A percentile compares a stretch with the other conserved stretches of the same genome.
These are phyloP conservation scores for Aquanectria penicillioides DNA, from an alignment of 2,329 filamentous ascomycete genomes.

Conservation along the genomic window DNA sequence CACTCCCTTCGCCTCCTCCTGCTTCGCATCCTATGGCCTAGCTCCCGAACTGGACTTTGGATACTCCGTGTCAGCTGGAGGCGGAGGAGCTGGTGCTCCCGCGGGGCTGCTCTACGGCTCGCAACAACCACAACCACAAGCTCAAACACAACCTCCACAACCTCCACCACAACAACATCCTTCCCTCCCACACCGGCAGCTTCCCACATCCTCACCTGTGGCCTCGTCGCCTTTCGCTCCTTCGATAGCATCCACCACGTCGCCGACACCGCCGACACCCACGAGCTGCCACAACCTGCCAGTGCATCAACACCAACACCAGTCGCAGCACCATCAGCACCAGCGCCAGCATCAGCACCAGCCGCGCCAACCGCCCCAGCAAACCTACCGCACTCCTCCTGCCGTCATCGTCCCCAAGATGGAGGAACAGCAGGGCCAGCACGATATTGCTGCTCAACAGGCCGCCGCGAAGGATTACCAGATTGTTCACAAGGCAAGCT, in stretches of 20 bases:
- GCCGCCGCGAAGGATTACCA: conserved; percentile 68
- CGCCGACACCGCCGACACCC: conserved; percentile 28
- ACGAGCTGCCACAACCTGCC: conserved; percentile 9
- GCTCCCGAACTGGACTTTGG: conserved; percentile 42
- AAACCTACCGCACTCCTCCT: conserved; percentile 21
- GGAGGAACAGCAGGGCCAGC: conserved; percentile 47
- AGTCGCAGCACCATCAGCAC: conserved; percentile 26
- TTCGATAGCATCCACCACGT: conserved; percentile 29
- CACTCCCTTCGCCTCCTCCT: conserved; percentile 58
- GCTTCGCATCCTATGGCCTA: conserved; percentile 54
- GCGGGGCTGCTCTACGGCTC: conserved; percentile 28
- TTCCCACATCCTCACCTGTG: conserved; percentile 26
- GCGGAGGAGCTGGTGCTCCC: conserved; percentile 33
- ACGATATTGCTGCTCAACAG: conserved; percentile 67
- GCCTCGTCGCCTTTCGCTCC: conserved; percentile 30
- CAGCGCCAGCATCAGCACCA: conserved; percentile 31
- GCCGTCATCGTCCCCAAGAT: conserved; percentile 40
- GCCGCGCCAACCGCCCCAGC: conserved; percentile 25
- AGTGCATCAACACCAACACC: conserved; percentile 26
- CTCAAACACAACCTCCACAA: conserved; percentile 17
- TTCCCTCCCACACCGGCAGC: conserved; percentile 25
- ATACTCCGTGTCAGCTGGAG: conserved; percentile 39
- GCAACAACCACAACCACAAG: conserved; percentile 26
- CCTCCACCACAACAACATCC: conserved; percentile 26
- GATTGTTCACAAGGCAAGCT: conserved; percentile 64